phyloP scores from a whole-genome alignment of 2,329 filamentous ascomycete genomes.

The Clarireedia homoeocarpa region DNA sequence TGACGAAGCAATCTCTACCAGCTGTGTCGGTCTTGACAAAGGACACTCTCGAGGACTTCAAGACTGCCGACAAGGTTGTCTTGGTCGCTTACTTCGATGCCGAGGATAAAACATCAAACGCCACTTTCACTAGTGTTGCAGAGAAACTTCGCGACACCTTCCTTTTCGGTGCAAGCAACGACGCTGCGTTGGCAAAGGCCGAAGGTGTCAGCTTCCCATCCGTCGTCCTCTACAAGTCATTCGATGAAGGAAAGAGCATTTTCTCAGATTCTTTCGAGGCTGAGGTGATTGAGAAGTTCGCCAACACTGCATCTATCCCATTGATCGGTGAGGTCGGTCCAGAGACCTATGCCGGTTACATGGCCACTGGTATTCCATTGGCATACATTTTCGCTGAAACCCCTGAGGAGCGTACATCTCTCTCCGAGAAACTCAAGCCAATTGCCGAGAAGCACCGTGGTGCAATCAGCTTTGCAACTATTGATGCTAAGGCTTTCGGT shows the following conservation, averaged over 20 bases:
- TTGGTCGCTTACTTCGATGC: constrained; percentile 79
- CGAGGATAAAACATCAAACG: constrained; percentile 76
- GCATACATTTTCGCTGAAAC: constrained; percentile 98
- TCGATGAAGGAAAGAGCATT: constrained; percentile 89
- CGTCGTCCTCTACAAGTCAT: constrained; percentile 92
- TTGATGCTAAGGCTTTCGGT: constrained; percentile 89
- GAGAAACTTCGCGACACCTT: constrained; percentile 81
- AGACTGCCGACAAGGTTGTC: constrained; percentile 95
- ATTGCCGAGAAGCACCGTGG: constrained; percentile 89
- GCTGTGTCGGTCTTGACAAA: constrained; percentile 77
- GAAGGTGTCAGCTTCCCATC: constrained; percentile 84
- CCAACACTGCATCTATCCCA: constrained; percentile 77
- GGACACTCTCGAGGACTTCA: constrained; percentile 88
- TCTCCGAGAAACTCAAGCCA: constrained; percentile 71
- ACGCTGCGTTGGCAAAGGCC: constrained; percentile 75
- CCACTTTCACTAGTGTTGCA: constrained; percentile 64
- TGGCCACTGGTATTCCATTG: constrained; percentile 83
- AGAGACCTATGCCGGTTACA: constrained; percentile 93
- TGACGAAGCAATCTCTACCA: constrained; percentile 96
- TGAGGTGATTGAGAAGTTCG: constrained; percentile 73
- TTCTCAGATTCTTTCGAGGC: constrained; percentile 76
- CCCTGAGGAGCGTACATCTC: constrained; percentile 74
- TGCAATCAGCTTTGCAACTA: constrained; percentile 94
- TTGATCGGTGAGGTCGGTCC: constrained; percentile 93
- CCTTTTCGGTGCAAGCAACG: constrained; percentile 84